Percentiles rank a stretch among this genome's conserved stretches.
These are phyloP conservation scores for Stagonosporopsis rhizophila DNA, from an alignment of 2,329 filamentous ascomycete species.

Conservation along the genomic window DNA sequence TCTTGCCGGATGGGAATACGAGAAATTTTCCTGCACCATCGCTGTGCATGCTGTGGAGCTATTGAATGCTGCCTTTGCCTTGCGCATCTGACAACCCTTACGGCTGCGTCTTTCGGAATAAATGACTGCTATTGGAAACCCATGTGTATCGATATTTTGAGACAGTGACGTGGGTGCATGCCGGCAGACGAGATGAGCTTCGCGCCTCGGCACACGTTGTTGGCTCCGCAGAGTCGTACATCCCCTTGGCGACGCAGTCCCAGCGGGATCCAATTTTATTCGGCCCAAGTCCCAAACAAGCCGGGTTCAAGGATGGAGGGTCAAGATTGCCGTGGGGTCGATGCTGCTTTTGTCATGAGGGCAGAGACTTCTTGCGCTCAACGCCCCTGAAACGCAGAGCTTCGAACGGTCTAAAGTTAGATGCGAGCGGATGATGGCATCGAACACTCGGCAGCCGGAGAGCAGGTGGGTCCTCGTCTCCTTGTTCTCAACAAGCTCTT, in stretches of 20 bases:
- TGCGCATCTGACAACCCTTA: slow-evolving; percentile 1
- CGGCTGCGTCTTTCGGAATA: slow-evolving; percentile 4
- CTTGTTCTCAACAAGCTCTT: slow-evolving; percentile 20
- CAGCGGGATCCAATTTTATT: slow-evolving; percentile 4
- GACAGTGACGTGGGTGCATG: slow-evolving; percentile 15
- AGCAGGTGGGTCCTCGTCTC: slow-evolving; percentile 8
- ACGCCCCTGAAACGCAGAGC: slow-evolving; percentile 14
- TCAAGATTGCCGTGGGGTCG: slow-evolving; percentile 18
- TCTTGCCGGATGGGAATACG: slow-evolving; percentile 18
- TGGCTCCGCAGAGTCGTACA: slow-evolving; percentile 12
- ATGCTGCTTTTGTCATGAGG: slow-evolving; percentile 12
- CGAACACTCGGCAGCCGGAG: neutral
- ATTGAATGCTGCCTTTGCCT: slow-evolving; percentile 11
- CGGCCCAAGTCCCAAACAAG: slow-evolving; percentile 3
- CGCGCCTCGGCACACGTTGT: slow-evolving; percentile 20
- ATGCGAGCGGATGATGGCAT: slow-evolving; percentile 13
- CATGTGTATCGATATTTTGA: slow-evolving; percentile 9
- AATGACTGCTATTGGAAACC: neutral
- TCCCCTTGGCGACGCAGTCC: slow-evolving; percentile 2
- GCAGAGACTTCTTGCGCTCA: slow-evolving; percentile 15
- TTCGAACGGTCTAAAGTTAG: slow-evolving; percentile 16
- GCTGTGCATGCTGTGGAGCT: slow-evolving; percentile 9
- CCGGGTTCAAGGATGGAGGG: neutral
- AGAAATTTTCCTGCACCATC: slow-evolving; percentile 8
- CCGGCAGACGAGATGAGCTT: slow-evolving; percentile 16